These are phyloP conservation scores for Ceratobasidium sp. DNA, from an alignment of 1,284 basidiomycete genomes.

Conservation along the genomic window DNA sequence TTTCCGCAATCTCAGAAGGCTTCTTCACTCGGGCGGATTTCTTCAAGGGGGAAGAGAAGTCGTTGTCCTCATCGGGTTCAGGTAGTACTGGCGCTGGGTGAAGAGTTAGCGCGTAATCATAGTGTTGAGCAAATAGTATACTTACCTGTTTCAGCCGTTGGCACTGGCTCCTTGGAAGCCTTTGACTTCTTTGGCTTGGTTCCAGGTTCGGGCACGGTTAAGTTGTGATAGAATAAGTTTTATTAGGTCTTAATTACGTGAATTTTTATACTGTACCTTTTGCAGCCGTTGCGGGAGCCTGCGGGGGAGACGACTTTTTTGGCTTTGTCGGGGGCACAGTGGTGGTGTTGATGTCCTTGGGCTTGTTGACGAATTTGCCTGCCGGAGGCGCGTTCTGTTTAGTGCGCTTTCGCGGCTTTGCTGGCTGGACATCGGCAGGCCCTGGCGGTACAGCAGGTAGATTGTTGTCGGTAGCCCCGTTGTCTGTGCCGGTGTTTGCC, in stretches of 20 bases:
- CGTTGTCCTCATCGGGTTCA: not conserved
- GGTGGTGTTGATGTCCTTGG: not conserved
- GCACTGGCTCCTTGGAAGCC: not conserved
- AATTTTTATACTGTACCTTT: not conserved
- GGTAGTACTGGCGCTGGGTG: not conserved
- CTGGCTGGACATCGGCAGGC: not conserved
- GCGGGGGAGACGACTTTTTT: not conserved
- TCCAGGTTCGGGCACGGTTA: not conserved
- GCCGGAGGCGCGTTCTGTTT: not conserved
- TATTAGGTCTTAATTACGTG: not conserved
- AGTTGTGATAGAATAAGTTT: not conserved
- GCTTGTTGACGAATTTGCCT: not conserved
- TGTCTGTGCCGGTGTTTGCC: not conserved
- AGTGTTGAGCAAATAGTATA: not conserved
- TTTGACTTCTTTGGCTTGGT: not conserved
- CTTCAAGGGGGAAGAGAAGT: not conserved
- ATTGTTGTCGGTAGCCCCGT: not conserved
- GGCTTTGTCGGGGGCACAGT: not conserved
- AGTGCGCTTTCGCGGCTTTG: not conserved
- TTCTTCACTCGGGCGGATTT: not conserved
- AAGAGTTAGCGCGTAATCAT: not conserved
- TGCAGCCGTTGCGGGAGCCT: not conserved
- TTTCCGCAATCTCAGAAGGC: not conserved
- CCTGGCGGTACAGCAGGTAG: no score
- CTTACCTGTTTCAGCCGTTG: not conserved